Conservation (phyloP, 1,139 yeast species). For the Blastobotrys elegans region DNA sequence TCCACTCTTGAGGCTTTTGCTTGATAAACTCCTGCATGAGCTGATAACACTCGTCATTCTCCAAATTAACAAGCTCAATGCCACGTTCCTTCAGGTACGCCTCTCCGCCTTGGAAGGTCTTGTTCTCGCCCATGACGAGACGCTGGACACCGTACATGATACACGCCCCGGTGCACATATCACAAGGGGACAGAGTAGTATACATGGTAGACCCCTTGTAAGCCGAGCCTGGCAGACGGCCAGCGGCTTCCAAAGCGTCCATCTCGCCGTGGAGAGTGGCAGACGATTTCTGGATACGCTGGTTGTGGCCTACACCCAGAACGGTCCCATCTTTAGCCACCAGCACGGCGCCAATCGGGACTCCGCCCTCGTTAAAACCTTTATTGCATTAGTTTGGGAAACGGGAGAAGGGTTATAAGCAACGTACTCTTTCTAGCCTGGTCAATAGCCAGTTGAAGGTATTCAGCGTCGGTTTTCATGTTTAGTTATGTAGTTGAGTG, state of each 20-base stretch:
- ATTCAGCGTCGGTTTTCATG: slow-evolving; percentile 23
- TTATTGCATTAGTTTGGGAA: slow-evolving; percentile 5
- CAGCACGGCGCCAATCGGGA: slow-evolving; percentile 82
- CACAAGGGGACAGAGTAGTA: slow-evolving; percentile 88
- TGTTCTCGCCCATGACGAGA: slow-evolving; percentile 84
- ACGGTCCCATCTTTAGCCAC: slow-evolving; percentile 69
- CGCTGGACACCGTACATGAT: slow-evolving; percentile 80
- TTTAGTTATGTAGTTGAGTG: neutral
- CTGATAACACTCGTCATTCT: slow-evolving; percentile 62
- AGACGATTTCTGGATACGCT: slow-evolving; percentile 69
- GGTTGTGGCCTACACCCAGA: slow-evolving; percentile 82
- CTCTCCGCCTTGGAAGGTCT: slow-evolving; percentile 73
- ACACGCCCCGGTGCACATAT: slow-evolving; percentile 94
- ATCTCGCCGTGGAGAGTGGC: slow-evolving; percentile 90
- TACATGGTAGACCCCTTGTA: slow-evolving; percentile 54
- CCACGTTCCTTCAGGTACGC: slow-evolving; percentile 61
- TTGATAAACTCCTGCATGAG: slow-evolving; percentile 72
- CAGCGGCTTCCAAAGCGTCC: slow-evolving; percentile 82
- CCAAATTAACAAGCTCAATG: slow-evolving; percentile 65
- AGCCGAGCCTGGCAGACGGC: slow-evolving; percentile 72
- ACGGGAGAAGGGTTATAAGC: neutral
- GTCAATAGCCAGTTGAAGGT: slow-evolving; percentile 32
- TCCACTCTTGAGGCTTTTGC: slow-evolving; percentile 79
- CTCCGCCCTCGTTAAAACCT: slow-evolving; percentile 80
- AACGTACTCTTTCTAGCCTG: slow-evolving; percentile 32